Conservation (phyloP, 1,284 basidiomycete species). For the Pulchroboletus neoregius region DNA sequence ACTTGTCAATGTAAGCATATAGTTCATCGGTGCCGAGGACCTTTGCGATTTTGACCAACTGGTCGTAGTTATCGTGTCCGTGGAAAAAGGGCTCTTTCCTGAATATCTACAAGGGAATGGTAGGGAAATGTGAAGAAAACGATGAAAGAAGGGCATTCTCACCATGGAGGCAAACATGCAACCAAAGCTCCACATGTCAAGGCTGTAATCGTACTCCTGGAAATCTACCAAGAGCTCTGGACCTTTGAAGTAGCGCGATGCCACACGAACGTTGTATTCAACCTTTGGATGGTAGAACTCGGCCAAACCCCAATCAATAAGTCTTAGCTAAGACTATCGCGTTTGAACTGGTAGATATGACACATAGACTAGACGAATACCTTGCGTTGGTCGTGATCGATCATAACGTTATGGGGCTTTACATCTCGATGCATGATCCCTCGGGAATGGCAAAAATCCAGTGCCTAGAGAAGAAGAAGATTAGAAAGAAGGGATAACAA, state of each 20-base stretch:
- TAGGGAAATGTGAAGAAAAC: conserved; percentile 6
- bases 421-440: conserved; percentile 99
- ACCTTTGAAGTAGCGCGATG: conserved; percentile 97
- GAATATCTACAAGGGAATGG: conserved; percentile 71
- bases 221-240: conserved; percentile 97
- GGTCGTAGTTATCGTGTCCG: conserved; percentile 98
- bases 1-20: conserved; percentile 88
- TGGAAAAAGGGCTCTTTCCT: conserved; percentile 99
- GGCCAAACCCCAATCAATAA: conserved; percentile 99
- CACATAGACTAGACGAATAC: conserved; percentile 40
- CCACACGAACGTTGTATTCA: conserved; percentile 97
- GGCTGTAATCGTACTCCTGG: conserved; percentile 95
- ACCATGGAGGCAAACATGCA: conserved; percentile 99
- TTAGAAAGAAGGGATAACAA: conserved; percentile 2
- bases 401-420: conserved; percentile 99
- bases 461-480: conserved; percentile 52
- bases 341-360: conserved; percentile 11
- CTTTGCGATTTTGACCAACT: conserved; percentile 97
- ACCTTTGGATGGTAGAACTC: conserved; percentile 99
- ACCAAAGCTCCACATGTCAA: conserved; percentile 98
- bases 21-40: conserved; percentile 96
- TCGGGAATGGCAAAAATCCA: conserved; percentile 97
- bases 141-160: conserved; percentile 20
- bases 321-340: conserved; percentile 60
- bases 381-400: conserved; percentile 96